Conservation (phyloP, 176 grass and related monocot species). For the Rhynchospora pubera region DNA sequence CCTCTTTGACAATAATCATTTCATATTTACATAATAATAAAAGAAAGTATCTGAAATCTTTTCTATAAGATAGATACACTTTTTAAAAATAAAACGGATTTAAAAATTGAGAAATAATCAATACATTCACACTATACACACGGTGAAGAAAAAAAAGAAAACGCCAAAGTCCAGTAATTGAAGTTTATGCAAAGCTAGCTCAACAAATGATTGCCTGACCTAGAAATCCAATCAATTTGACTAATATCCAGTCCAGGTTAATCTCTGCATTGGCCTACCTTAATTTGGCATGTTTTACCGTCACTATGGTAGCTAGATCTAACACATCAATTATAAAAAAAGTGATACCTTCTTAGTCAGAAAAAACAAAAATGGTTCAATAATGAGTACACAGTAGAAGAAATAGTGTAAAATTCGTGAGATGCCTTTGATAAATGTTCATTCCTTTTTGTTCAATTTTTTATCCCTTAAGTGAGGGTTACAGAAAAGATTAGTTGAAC, state of each 20-base stretch:
- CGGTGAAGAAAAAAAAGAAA: neutral
- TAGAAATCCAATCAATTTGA: neutral
- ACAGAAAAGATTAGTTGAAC: neutral
- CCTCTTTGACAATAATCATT: too few species aligned
- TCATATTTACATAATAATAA: neutral
- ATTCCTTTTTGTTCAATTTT: neutral
- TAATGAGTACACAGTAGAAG: neutral
- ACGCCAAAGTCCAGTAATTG: neutral
- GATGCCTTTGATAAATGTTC: neutral
- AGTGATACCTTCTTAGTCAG: neutral
- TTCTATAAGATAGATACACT: neutral
- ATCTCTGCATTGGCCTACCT: neutral
- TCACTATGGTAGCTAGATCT: neutral
- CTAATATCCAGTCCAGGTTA: neutral
- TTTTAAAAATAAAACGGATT: neutral
- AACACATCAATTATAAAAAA: neutral
- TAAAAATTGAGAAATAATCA: neutral
- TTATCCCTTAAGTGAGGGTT: neutral
- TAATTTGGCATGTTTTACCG: neutral
- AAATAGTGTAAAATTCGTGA: neutral
- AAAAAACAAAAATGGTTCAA: conserved; percentile 2
- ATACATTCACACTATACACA: neutral
- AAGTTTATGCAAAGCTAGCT: neutral
- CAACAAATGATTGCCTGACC: neutral
- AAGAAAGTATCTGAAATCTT: neutral